Evolutionary conservation across 2,329 filamentous ascomycete species (phyloP).

Genomic region (Aureobasidium mangrovei): DNA sequence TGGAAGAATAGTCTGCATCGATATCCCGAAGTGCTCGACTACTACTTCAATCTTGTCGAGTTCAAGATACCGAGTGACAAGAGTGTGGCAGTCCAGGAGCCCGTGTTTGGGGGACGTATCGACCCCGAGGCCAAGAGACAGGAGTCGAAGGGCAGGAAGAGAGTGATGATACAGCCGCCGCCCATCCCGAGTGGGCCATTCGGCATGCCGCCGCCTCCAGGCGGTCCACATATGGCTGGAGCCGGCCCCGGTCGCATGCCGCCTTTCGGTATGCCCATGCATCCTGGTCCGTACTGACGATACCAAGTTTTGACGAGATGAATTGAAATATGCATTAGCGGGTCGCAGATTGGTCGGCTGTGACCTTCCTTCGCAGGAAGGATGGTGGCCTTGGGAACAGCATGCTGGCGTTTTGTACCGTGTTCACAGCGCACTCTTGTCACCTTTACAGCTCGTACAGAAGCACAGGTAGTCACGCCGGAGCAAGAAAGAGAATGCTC

Average conservation of each 20-base stretch:
- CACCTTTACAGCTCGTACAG: too few relatives aligned
- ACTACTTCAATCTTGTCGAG: constrained; percentile 65
- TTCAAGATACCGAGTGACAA: constrained; percentile 54
- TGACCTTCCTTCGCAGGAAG: not conserved
- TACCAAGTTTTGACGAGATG: not conserved
- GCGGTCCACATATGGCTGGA: not conserved
- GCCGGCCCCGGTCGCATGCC: not conserved
- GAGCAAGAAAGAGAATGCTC: too few relatives aligned
- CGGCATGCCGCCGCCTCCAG: not conserved
- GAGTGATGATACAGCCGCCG: not conserved
- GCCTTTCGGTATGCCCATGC: not conserved
- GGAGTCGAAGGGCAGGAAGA: not conserved
- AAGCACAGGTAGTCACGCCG: too few relatives aligned
- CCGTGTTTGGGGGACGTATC: not conserved
- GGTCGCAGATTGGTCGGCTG: not conserved
- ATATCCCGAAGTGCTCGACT: constrained; percentile 74
- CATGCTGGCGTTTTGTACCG: too few relatives aligned
- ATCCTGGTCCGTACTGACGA: not conserved
- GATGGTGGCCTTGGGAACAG: not conserved
- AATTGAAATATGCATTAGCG: not conserved
- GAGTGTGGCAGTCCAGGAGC: constrained; percentile 20
- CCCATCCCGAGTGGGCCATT: not conserved
- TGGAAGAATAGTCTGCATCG: constrained; percentile 67
- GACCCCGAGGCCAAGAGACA: constrained; percentile 3
- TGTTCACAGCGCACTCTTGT: too few relatives aligned